Conservation (phyloP, 2,329 filamentous ascomycete genomes). For the Graphilbum sp. region DNA sequence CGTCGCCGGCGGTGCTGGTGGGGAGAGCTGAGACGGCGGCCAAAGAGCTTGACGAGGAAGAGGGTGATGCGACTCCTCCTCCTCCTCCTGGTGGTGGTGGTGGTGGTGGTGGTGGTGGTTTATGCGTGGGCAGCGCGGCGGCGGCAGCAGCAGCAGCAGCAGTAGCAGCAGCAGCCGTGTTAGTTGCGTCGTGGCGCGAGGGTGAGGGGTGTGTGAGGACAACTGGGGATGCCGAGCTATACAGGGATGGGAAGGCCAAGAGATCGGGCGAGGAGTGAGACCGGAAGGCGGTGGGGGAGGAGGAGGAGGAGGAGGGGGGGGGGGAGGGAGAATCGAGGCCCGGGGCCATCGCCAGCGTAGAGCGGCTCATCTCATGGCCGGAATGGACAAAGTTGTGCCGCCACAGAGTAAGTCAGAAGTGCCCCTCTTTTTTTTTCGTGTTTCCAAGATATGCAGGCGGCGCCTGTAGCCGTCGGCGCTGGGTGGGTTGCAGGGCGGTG, state of each 20-base stretch:
- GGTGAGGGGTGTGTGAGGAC: too few relatives aligned
- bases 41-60: conserved; percentile 1
- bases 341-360: conserved; percentile 23
- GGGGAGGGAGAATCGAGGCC: conserved; percentile 21
- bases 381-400: conserved; percentile 3
- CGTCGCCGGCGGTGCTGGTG: conserved; percentile 1
- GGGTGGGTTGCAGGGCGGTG: background rate
- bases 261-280: conserved; percentile 19
- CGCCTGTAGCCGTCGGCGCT: conserved; percentile 2
- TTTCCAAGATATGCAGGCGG: conserved; percentile 1
- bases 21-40: conserved; percentile 2
- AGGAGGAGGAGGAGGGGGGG: conserved; percentile 15
- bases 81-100: too few relatives aligned
- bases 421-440: background rate
- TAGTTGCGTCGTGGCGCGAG: conserved; percentile 5
- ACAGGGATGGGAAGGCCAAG: conserved; percentile 11
- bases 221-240: too few relatives aligned
- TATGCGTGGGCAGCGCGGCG: background rate
- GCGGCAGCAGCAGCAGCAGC: background rate
- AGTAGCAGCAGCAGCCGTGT: background rate
- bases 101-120: conserved; percentile 2
- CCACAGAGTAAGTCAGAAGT: background rate
- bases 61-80: too few relatives aligned
- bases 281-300: conserved; percentile 14
- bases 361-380: conserved; percentile 26